Conservation (phyloP, 2,329 filamentous ascomycete species). For the Zalaria sp. region DNA sequence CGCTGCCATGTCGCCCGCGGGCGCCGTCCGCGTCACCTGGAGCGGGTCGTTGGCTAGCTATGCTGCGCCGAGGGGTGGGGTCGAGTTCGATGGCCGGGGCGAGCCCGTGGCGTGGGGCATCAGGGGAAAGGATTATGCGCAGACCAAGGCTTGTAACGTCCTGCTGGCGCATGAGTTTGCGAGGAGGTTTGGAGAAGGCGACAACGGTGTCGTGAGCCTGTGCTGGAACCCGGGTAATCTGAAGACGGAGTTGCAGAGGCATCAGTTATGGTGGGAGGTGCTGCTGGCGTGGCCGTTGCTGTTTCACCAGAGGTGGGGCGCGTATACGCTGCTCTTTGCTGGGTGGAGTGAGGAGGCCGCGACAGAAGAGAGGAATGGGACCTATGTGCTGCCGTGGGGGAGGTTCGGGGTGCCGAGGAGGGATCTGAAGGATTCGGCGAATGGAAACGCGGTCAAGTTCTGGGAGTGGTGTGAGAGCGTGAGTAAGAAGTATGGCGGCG, state of each 20-base stretch:
- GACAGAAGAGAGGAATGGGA: slow-evolving; percentile 11
- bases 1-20: slow-evolving; percentile 9
- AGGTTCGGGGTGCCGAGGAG: slow-evolving; percentile 13
- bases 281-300: slow-evolving; percentile 6
- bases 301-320: slow-evolving; percentile 14
- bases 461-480: slow-evolving; percentile 28
- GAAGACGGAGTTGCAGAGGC: slow-evolving; percentile 14
- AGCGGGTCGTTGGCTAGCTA: slow-evolving; percentile 14
- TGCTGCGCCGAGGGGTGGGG: slow-evolving; percentile 9
- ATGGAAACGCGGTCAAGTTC: slow-evolving; percentile 18
- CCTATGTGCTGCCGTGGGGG: slow-evolving; percentile 14
- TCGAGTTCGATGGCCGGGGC: slow-evolving; percentile 7
- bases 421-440: slow-evolving; percentile 17
- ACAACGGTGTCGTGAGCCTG: slow-evolving; percentile 12
- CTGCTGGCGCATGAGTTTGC: slow-evolving; percentile 12
- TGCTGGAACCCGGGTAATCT: slow-evolving; percentile 19
- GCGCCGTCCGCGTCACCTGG: slow-evolving; percentile 16
- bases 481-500: slow-evolving; percentile 8
- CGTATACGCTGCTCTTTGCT: slow-evolving; percentile 19
- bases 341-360: slow-evolving; percentile 14
- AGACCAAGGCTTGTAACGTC: slow-evolving; percentile 15
- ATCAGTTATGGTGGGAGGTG: slow-evolving; percentile 5
- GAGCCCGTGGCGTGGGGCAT: slow-evolving; percentile 7
- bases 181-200: slow-evolving; percentile 5
- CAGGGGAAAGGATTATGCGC: slow-evolving; percentile 11